phyloP scores from a whole-genome alignment of 306 rosid species.

The Quercus aquifolioides region DNA sequence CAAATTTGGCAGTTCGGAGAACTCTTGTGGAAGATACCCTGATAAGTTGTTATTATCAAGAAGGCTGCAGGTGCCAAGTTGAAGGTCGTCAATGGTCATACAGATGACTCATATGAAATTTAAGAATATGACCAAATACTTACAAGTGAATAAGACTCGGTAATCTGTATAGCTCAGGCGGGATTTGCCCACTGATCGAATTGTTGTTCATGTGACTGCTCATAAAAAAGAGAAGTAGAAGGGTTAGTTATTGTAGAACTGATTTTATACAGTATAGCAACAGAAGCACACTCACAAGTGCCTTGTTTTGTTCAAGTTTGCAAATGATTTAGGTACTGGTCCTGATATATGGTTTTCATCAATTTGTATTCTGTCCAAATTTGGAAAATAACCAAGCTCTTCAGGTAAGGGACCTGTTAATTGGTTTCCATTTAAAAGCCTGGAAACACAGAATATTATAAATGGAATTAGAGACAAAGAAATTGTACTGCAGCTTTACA shows the following conservation, averaged over 20 bases:
- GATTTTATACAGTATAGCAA: constrained; percentile 9
- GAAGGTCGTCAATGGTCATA: background rate
- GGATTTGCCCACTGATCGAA: constrained; percentile 82
- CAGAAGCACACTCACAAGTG: constrained; percentile 72
- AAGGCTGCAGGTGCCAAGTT: constrained; percentile 62
- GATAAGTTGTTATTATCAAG: constrained; percentile 91
- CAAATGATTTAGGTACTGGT: constrained; percentile 68
- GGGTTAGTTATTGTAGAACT: background rate
- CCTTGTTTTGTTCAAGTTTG: constrained; percentile 47
- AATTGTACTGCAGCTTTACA: background rate
- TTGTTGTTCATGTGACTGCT: constrained; percentile 98
- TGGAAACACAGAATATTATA: constrained; percentile 20
- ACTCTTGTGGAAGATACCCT: constrained; percentile 69
- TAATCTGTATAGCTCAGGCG: constrained; percentile 58
- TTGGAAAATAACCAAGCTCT: constrained; percentile 73
- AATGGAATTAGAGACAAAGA: constrained; percentile 4
- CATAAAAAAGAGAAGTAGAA: constrained; percentile 18
- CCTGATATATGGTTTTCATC: constrained; percentile 74
- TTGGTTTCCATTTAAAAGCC: constrained; percentile 78
- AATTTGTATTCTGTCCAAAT: constrained; percentile 62
- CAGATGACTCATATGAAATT: background rate
- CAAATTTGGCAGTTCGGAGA: constrained; percentile 46
- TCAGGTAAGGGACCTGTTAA: constrained; percentile 73
- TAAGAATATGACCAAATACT: constrained; percentile 6
- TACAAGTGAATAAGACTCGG: constrained; percentile 72